Percentiles rank a stretch among this genome's conserved stretches.
phyloP scores from a whole-genome alignment of 331 rosid species.

The Spiraea crenata region DNA sequence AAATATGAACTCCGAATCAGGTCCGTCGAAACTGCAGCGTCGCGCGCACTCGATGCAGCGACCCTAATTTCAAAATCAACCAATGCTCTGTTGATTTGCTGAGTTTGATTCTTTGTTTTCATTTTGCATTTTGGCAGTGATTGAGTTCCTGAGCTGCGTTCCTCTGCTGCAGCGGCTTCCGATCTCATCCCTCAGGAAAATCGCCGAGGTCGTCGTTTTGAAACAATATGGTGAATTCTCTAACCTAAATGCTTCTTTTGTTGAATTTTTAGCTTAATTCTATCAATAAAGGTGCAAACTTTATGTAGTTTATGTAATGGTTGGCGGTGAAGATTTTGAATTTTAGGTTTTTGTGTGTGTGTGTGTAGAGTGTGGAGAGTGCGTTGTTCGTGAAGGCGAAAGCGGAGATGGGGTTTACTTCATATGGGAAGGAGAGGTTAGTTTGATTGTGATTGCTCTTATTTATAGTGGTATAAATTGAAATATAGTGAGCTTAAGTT shows the following conservation, averaged over 20 bases:
- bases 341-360: not conserved
- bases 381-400: constrained; percentile 79
- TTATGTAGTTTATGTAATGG: not conserved
- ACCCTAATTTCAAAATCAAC: not conserved
- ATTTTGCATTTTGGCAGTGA: constrained; percentile 51
- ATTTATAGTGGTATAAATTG: not conserved
- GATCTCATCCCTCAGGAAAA: constrained; percentile 61
- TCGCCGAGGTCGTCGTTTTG: constrained; percentile 48
- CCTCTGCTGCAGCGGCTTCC: constrained; percentile 92
- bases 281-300: not conserved
- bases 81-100: constrained; percentile 6
- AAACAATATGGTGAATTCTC: constrained; percentile 52
- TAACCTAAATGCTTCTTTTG: not conserved
- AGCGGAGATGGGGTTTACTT: constrained; percentile 75
- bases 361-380: constrained; percentile 56
- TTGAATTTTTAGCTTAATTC: not conserved
- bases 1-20: constrained; percentile 35
- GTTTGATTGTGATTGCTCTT: constrained; percentile 7
- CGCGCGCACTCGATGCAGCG: too few species aligned
- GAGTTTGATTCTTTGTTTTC: constrained; percentile 8
- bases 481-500: constrained; percentile 16
- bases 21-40: too few species aligned
- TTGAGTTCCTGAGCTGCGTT: constrained; percentile 77
- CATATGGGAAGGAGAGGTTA: constrained; percentile 91
- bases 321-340: not conserved